These are phyloP conservation scores for Cryptococcus deneoformans DNA, from an alignment of 1,284 basidiomycete species.

Conservation along the genomic window DNA sequence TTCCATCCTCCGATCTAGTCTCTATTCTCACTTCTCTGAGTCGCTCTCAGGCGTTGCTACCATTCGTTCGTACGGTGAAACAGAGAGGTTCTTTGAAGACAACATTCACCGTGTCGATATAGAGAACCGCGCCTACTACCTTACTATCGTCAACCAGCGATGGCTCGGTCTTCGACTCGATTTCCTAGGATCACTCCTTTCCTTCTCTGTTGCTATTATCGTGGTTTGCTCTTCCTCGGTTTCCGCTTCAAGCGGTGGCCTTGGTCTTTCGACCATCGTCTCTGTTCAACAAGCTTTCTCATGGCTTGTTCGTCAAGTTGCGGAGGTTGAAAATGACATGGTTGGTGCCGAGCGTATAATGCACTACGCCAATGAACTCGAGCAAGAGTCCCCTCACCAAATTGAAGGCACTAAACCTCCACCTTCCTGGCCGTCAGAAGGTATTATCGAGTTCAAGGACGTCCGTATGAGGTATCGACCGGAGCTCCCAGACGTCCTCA, in stretches of 20 bases:
- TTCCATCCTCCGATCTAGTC: constrained; percentile 49
- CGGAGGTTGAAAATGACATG: constrained; percentile 89
- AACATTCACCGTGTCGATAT: constrained; percentile 77
- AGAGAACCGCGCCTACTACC: constrained; percentile 87
- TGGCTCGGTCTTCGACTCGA: constrained; percentile 89
- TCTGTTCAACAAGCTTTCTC: constrained; percentile 58
- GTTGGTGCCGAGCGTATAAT: constrained; percentile 78
- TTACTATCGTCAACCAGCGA: constrained; percentile 63
- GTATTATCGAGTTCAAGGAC: constrained; percentile 48
- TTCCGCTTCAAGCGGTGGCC: constrained; percentile 69
- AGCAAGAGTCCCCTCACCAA: constrained; percentile 74
- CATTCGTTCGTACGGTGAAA: constrained; percentile 78
- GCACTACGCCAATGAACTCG: constrained; percentile 65
- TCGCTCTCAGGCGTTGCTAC: constrained; percentile 80
- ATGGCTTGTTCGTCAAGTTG: constrained; percentile 77
- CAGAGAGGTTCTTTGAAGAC: constrained; percentile 65
- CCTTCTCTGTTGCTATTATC: constrained; percentile 74
- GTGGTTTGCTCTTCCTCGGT: constrained; percentile 70
- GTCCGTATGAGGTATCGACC: constrained; percentile 54
- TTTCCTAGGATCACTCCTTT: constrained; percentile 72
- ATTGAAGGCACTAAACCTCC: constrained; percentile 60
- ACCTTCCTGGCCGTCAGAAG: constrained; percentile 61
- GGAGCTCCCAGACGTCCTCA: constrained; percentile 54
- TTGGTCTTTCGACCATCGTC: constrained; percentile 55
- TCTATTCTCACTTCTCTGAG: constrained; percentile 89